Percentiles rank a stretch among this genome's conserved stretches.
These are phyloP conservation scores for Chrysosporium queenslandicum DNA, from an alignment of 2,329 filamentous ascomycete genomes.

Conservation along the genomic window DNA sequence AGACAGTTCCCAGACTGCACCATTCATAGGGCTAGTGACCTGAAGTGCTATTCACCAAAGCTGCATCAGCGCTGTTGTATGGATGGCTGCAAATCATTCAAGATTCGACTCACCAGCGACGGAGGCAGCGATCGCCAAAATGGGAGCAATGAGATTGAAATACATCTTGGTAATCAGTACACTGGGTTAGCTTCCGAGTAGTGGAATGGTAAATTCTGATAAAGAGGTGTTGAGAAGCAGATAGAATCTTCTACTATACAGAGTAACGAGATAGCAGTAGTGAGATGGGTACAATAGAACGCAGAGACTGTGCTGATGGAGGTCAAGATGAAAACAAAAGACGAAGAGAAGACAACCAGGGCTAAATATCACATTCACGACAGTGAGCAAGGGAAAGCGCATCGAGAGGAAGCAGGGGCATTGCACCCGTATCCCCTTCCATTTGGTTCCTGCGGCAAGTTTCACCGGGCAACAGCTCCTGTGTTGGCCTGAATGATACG, in stretches of 20 bases:
- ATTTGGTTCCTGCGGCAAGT: background rate
- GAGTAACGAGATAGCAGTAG: background rate
- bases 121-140: constrained; percentile 7
- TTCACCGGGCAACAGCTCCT: background rate
- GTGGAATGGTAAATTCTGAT: background rate
- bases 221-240: background rate
- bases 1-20: constrained; percentile 30
- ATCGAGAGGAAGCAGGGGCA: background rate
- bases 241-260: constrained; percentile 1
- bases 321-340: background rate
- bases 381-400: background rate
- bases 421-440: background rate
- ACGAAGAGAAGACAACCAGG: background rate
- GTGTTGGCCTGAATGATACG: background rate
- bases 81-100: background rate
- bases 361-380: background rate
- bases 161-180: background rate
- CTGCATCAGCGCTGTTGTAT: background rate
- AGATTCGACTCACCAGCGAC: background rate
- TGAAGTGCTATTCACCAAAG: constrained; percentile 6
- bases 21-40: constrained; percentile 13
- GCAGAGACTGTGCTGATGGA: background rate
- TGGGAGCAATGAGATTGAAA: constrained; percentile 4
- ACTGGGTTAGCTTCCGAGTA: background rate
- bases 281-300: background rate